These are phyloP conservation scores for Alternaria sp. DNA, from an alignment of 2,329 filamentous ascomycete species.

Conservation along the genomic window DNA sequence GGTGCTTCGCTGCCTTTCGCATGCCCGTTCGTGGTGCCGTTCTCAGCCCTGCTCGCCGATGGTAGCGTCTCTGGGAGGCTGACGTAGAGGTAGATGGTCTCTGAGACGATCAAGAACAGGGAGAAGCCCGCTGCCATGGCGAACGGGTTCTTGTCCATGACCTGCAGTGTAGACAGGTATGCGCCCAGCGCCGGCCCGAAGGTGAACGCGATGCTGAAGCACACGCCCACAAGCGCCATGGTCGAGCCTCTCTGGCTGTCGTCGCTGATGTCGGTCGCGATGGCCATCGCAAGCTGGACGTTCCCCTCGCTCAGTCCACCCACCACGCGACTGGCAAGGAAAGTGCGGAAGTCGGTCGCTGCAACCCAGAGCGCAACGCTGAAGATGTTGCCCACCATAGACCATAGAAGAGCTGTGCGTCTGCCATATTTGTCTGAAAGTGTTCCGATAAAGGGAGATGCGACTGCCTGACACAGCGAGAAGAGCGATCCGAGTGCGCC, in stretches of 20 bases:
- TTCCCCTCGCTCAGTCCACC: slow-evolving; percentile 96
- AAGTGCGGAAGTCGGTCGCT: slow-evolving; percentile 93
- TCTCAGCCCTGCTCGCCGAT: slow-evolving; percentile 35
- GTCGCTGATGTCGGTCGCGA: slow-evolving; percentile 94
- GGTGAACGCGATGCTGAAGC: slow-evolving; percentile 96
- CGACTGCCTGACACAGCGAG: slow-evolving; percentile 88
- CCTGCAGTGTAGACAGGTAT: slow-evolving; percentile 77
- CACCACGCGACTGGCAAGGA: slow-evolving; percentile 89
- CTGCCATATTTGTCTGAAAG: slow-evolving; percentile 90
- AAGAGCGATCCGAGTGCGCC: slow-evolving; percentile 94
- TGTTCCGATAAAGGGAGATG: slow-evolving; percentile 86
- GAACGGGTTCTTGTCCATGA: slow-evolving; percentile 88
- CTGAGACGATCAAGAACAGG: slow-evolving; percentile 79
- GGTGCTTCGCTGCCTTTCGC: slow-evolving; percentile 21
- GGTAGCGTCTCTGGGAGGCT: slow-evolving; percentile 87
- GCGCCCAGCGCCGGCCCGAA: slow-evolving; percentile 93
- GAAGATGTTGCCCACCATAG: slow-evolving; percentile 91
- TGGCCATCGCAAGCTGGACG: slow-evolving; percentile 92
- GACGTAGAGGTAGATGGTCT: slow-evolving; percentile 87
- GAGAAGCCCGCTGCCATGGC: slow-evolving; percentile 90
- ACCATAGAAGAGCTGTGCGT: slow-evolving; percentile 83
- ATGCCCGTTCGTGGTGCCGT: slow-evolving; percentile 26
- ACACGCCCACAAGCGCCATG: slow-evolving; percentile 95
- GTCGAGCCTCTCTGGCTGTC: slow-evolving; percentile 83
- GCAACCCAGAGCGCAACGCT: slow-evolving; percentile 94